Evolutionary conservation across 805 yeast species (phyloP), one percentile per base, ranked within the genome.

Genomic region (Saturnispora bothae): DNA sequence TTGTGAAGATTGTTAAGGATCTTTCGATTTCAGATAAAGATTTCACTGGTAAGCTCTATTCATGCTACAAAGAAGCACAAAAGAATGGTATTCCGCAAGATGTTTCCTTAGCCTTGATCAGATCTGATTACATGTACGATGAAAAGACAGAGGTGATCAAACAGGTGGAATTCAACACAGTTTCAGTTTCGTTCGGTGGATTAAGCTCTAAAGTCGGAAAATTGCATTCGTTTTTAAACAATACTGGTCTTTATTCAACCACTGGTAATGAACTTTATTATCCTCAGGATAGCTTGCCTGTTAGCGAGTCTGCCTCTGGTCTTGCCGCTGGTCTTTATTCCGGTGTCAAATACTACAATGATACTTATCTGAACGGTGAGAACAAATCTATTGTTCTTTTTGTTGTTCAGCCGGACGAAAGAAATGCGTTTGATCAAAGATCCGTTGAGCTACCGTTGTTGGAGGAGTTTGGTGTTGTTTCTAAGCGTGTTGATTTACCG

Each of bases 151-250:
- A 68, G 29, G 56, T 59, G 20, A 80, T 89, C 51, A 88, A 89
- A 54, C 98, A 92, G 59, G 92, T 92, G 36, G 99, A 92, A 57
- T 89, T 89, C 64, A 92, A 92, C 60, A 88, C 98, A 1, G 84
- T 92, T 3, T 82, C 95, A 50, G 95, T 89, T 3, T 88, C 96
- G 1, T 92, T 92, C 63, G 96, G 94, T 16, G 97, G 94, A 0
- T 65, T 92, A 40, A 79, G 95, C 2, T 57, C 85, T 12, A 82
- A 79, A 54, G 89, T 84, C 19, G 82, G 92, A 16, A 65, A 73
- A 47, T 63, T 84, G 40, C 98, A 92, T 58, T 57, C 67, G 16
- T 83, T 71, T 49, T 59, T 81, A 51, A 80, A 82, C 53, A 52
- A 59, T 4, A 51, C 64, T 6, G 86, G 86, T 3, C 57, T 59